Percentiles rank a stretch among this genome's conserved stretches.
These are phyloP conservation scores for Dactylellina sp. DNA, from an alignment of 2,329 filamentous ascomycete genomes.

Conservation along the genomic window DNA sequence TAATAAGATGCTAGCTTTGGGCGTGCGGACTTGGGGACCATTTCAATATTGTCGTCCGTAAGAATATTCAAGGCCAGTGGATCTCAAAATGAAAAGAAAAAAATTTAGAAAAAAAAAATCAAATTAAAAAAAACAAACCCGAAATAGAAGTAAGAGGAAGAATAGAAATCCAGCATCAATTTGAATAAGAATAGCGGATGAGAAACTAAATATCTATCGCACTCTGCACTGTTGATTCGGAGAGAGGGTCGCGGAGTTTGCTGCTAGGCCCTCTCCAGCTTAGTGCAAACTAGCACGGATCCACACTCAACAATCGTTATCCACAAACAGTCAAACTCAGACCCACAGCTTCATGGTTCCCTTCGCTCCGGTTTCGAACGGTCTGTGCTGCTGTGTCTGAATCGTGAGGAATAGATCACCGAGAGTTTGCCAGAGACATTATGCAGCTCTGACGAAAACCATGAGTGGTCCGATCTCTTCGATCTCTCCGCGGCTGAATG, in stretches of 20 bases:
- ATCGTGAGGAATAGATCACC: not conserved
- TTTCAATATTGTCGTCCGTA: not conserved
- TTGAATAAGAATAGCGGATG: constrained; percentile 2
- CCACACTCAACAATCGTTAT: constrained; percentile 4
- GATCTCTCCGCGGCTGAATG: too few species aligned
- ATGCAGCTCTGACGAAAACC: not conserved
- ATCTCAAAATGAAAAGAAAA: not conserved
- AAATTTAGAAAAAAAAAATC: not conserved
- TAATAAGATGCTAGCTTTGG: constrained; percentile 1
- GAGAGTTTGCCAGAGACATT: not conserved
- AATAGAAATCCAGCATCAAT: too few species aligned
- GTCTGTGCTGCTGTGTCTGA: not conserved
- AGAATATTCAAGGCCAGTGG: not conserved
- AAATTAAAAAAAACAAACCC: constrained; percentile 4
- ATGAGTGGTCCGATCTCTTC: too few species aligned
- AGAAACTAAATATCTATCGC: constrained; percentile 24
- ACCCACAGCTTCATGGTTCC: constrained; percentile 13
- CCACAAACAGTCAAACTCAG: not conserved
- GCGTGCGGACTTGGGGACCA: constrained; percentile 1
- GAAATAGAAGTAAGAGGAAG: not conserved
- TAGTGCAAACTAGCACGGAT: constrained; percentile 25
- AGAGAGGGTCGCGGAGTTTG: not conserved
- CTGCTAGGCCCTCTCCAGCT: constrained; percentile 16
- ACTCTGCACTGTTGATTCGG: not conserved
- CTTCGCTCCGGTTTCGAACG: constrained; percentile 7